A percentile compares a stretch with the other conserved stretches of the same genome.
Conservation (phyloP, 1,284 basidiomycete genomes). For the Ganoderma resinaceum region DNA sequence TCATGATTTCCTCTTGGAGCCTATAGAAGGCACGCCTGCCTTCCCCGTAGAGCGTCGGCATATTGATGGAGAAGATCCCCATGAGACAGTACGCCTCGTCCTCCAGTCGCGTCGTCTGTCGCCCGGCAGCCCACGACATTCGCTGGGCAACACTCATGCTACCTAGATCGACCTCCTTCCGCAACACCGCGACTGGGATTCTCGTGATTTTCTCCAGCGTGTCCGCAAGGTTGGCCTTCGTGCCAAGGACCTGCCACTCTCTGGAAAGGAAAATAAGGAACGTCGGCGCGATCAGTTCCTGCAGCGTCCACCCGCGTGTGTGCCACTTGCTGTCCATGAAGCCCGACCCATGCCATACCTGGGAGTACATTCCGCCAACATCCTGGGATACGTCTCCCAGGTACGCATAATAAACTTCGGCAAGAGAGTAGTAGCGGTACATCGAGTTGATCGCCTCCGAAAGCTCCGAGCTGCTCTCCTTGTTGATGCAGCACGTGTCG, state of each 20-base stretch:
- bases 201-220: neutral
- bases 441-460: conserved; percentile 28
- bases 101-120: conserved; percentile 2
- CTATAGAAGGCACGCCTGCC: conserved; percentile 6
- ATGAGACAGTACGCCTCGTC: conserved; percentile 8
- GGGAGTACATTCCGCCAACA: neutral
- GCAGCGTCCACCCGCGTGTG: conserved; percentile 22
- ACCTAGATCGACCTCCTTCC: neutral
- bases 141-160: conserved; percentile 5
- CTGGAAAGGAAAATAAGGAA: conserved; percentile 18
- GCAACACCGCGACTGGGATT: neutral
- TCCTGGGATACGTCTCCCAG: conserved; percentile 17
- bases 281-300: conserved; percentile 22
- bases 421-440: conserved; percentile 21
- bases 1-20: conserved; percentile 7
- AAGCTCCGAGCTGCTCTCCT: conserved; percentile 25
- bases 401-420: conserved; percentile 25
- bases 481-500: conserved; percentile 30
- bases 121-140: conserved; percentile 6
- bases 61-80: conserved; percentile 5
- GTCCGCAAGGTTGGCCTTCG: neutral
- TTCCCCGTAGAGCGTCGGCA: conserved; percentile 11
- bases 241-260: conserved; percentile 14
- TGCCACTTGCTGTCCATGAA: conserved; percentile 19
- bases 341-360: neutral